Evolutionary conservation across 2,329 filamentous ascomycete species (phyloP).

Genomic region (Neofusicoccum sp.): DNA sequence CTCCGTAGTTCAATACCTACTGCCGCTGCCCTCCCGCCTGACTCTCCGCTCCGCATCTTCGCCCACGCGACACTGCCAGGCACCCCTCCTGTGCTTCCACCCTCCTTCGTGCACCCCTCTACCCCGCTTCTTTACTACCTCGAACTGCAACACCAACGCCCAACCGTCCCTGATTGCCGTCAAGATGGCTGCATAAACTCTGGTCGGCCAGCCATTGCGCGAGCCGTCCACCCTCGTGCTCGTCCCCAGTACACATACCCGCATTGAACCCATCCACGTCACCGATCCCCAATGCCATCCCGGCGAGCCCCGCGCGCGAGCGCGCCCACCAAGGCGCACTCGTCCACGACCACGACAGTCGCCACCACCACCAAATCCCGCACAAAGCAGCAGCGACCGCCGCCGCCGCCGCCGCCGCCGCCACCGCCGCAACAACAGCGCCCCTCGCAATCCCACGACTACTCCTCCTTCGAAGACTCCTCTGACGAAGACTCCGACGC

Average conservation of each 20-base stretch:
- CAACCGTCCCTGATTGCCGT: slow-evolving; percentile 24
- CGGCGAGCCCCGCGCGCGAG: neutral
- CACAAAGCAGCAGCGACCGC: neutral
- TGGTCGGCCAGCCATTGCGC: slow-evolving; percentile 15
- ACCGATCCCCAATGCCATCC: neutral
- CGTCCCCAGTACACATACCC: slow-evolving; percentile 29
- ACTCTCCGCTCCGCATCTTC: slow-evolving; percentile 3
- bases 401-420: neutral
- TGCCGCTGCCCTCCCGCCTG: neutral
- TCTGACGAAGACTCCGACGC: slow-evolving; percentile 67
- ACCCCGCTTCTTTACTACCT: slow-evolving; percentile 27
- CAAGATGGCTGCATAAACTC: slow-evolving; percentile 47
- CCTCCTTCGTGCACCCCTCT: neutral
- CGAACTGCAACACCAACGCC: slow-evolving; percentile 41
- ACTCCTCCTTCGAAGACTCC: slow-evolving; percentile 60
- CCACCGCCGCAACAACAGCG: neutral
- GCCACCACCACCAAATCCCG: neutral
- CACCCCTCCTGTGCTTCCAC: neutral
- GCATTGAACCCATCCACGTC: slow-evolving; percentile 23
- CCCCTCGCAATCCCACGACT: neutral
- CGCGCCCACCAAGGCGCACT: neutral
- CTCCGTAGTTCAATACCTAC: neutral
- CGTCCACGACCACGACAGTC: neutral
- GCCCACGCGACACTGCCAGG: neutral
- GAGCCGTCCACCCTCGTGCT: slow-evolving; percentile 35